Evolutionary conservation across 495 filamentous ascomycete species (phyloP).

Genomic region (Bacidia rubella): DNA sequence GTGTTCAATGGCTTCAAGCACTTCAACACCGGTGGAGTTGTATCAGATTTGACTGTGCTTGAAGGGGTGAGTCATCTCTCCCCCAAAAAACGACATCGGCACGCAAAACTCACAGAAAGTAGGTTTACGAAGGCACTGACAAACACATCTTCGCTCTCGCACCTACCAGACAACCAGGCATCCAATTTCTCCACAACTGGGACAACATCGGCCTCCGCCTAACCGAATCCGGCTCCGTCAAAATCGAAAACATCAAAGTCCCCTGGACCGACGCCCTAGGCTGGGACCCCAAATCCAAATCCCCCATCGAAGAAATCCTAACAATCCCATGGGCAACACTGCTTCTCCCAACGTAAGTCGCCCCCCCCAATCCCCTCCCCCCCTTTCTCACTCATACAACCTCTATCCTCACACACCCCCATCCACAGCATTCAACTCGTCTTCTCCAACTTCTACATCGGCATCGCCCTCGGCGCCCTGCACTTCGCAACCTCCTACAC

Average conservation of each 20-base stretch:
- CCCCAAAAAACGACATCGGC: too few relatives aligned
- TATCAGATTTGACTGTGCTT: constrained; percentile 48
- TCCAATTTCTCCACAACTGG: constrained; percentile 47
- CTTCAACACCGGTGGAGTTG: constrained; percentile 50
- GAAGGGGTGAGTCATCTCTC: constrained; percentile 30
- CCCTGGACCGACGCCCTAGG: constrained; percentile 46
- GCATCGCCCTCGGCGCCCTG: constrained; percentile 41
- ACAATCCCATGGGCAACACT: constrained; percentile 36
- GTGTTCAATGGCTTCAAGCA: constrained; percentile 45
- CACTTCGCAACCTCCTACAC: constrained; percentile 39
- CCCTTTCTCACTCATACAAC: neutral
- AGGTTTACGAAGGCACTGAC: constrained; percentile 35
- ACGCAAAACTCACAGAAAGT: neutral
- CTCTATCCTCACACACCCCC: neutral
- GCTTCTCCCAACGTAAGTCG: constrained; percentile 40
- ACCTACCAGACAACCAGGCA: constrained; percentile 37
- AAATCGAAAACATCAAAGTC: constrained; percentile 39
- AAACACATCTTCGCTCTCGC: constrained; percentile 46
- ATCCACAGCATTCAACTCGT: constrained; percentile 38
- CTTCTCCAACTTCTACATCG: constrained; percentile 50
- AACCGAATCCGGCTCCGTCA: constrained; percentile 45
- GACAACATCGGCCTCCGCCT: constrained; percentile 46
- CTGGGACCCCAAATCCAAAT: constrained; percentile 35
- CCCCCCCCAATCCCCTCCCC: neutral
- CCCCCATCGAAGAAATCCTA: constrained; percentile 31